These are phyloP conservation scores for Cryomyces antarcticus DNA, from an alignment of 495 filamentous ascomycete species.

Conservation along the genomic window DNA sequence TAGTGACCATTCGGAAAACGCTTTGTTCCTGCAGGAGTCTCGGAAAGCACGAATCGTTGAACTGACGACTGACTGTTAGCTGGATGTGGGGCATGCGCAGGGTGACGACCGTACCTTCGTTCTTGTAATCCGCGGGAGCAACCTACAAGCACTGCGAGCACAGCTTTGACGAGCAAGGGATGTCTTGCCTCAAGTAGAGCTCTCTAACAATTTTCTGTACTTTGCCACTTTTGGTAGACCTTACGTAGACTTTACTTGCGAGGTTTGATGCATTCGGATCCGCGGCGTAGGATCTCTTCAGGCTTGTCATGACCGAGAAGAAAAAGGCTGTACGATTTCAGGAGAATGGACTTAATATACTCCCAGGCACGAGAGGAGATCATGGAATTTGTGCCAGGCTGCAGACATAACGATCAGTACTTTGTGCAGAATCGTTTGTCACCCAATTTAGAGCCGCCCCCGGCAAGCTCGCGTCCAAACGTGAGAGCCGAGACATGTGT, in stretches of 20 bases:
- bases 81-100: neutral
- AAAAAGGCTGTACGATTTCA: neutral
- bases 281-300: slow-evolving; percentile 51
- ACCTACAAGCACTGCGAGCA: slow-evolving; percentile 50
- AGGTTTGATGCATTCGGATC: slow-evolving; percentile 59
- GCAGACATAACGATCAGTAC: too few species aligned
- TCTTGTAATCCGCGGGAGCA: slow-evolving; percentile 58
- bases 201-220: slow-evolving; percentile 97
- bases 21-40: slow-evolving; percentile 64
- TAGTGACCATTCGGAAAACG: slow-evolving; percentile 76
- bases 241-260: slow-evolving; percentile 78
- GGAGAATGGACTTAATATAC: too few species aligned
- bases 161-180: slow-evolving; percentile 86
- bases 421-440: too few species aligned
- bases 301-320: slow-evolving; percentile 47
- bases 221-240: slow-evolving; percentile 84
- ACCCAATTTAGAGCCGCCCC: too few species aligned
- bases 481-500: too few species aligned
- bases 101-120: slow-evolving; percentile 33
- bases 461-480: too few species aligned
- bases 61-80: slow-evolving; percentile 27
- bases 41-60: slow-evolving; percentile 67
- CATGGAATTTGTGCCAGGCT: too few species aligned
- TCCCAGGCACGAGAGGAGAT: too few species aligned
- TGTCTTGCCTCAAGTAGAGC: slow-evolving; percentile 86